Evolutionary conservation across 768 basidiomycete genomes (phyloP), one percentile per base, ranked within the genome.

Genomic region (Trametes punicea): DNA sequence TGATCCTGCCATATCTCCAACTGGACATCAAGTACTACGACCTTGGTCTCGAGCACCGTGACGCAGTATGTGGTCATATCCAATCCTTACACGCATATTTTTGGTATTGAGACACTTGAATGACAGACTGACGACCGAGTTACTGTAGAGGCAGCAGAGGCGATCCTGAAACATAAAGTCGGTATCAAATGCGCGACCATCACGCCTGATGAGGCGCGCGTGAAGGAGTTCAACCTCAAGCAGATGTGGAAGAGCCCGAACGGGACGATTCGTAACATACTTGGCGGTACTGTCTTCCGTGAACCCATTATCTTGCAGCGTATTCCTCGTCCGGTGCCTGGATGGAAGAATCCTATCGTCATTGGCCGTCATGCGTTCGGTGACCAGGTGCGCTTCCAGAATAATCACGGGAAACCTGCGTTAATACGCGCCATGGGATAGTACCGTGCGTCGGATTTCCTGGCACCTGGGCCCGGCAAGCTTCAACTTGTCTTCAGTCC

Each of bases 151-250:
- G 88, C 94, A 25, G 95, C 96, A 16, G 84, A 98, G 63, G 97
- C 97, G 53, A 98, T 98, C 70, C 79, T 90, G 55, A 81, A 97
- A 73, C 84, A 97, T 81, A 87, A 87, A 61, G 97, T 99, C 62
- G 97, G 96, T 61, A 94, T 98, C 77, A 99, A 99, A 74, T 99
- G 96, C 75, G 96, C 95, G 36, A 98, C 96, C 41, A 98, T 98
- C 75, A 99, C 97, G 1, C 97, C 97, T 6, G 97, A 99, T 69
- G 96, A 98, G 70, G 93, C 85, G 21, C 88, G 95, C 55, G 93
- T 98, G 44, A 75, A 94, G 69, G 97, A 98, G 74, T 99, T 97
- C 82, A 91, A 93, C 46, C 80, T 99, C 69, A 98, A 97, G 80
- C 85, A 95, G 74, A 99, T 99, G 96, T 97, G 93, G 95, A 88